Conservation (phyloP, 805 yeast genomes). For the Gaillardinia entomophila region DNA sequence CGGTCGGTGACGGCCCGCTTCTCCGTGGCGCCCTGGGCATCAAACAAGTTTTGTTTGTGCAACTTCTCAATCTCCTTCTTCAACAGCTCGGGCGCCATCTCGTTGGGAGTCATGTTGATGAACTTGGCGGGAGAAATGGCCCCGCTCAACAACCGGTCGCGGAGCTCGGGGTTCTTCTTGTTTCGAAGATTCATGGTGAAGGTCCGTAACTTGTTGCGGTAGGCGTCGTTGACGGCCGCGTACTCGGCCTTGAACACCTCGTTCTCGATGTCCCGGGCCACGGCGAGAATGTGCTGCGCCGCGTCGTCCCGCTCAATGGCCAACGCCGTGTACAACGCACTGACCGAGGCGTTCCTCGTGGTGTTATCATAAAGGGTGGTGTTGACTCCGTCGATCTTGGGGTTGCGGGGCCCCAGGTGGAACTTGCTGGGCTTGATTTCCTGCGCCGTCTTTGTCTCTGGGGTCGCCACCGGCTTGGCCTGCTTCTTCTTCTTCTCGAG, state of each 20-base stretch:
- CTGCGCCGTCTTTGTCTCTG: slow-evolving; percentile 1
- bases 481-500: slow-evolving; percentile 47
- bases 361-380: slow-evolving; percentile 65
- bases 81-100: slow-evolving; percentile 89
- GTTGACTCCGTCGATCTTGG: slow-evolving; percentile 74
- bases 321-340: slow-evolving; percentile 82
- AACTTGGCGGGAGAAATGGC: slow-evolving; percentile 61
- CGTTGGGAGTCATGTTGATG: slow-evolving; percentile 83
- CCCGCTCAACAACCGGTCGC: slow-evolving; percentile 63
- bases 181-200: slow-evolving; percentile 83
- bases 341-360: slow-evolving; percentile 78
- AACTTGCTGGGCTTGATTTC: slow-evolving; percentile 27
- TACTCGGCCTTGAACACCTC: slow-evolving; percentile 62
- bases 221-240: slow-evolving; percentile 51
- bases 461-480: slow-evolving; percentile 1
- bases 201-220: slow-evolving; percentile 80
- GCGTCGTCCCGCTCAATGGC: slow-evolving; percentile 68
- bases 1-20: slow-evolving; percentile 95
- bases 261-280: slow-evolving; percentile 67
- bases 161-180: slow-evolving; percentile 80
- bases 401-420: slow-evolving; percentile 59
- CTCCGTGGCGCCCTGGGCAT: slow-evolving; percentile 96
- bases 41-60: slow-evolving; percentile 83
- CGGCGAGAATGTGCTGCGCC: slow-evolving; percentile 53
- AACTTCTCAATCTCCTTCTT: slow-evolving; percentile 80